Evolutionary conservation across 495 filamentous ascomycete genomes (phyloP), one percentile per base, ranked within the genome.

Genomic region (Penicillium canescens): DNA sequence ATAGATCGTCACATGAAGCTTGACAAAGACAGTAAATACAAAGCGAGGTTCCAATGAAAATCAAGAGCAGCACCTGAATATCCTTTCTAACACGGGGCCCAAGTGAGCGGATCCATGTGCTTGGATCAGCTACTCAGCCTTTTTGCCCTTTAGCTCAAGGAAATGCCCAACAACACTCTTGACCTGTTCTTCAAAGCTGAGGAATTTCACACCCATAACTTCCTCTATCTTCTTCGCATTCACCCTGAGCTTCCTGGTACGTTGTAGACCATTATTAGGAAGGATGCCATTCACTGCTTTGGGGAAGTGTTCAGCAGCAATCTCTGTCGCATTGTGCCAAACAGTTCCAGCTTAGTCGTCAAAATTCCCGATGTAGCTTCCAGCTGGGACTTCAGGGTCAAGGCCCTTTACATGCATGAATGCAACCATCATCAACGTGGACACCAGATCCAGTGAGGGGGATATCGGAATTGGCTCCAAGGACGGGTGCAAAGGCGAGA

Each of bases 391-490:
- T 4, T 14, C 34, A 6, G 42, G 42, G 14, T 45, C 42, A 33
- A 45, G 42, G 34, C 23, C 42, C 42, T 45, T 45, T 26, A 45
- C 26, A 31, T 45, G 42, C 42, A 45, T 45, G 42, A 45, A 45
- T 28, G 42, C 42, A 13, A 45, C 11, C 11, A 45, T 45, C 26
- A 14, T 45, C 26, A n/a, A 45, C 14, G 6, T 45, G 42, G 31
- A 45, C 21, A 34, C 21, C 2, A n/a, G 10, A 26, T 4, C 42
- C 24, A 3, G 8, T 0, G 18, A 45, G n/a, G 9, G 42, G 42
- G 26, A 0, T 45, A 9, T 28, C 42, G 24, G 42, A 45, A 13
- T 45, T 45, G 7, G 12, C 12, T 45, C 42, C 42, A 18, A 45
- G 42, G 31, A 45, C 26, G 5, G 42, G 42, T 12, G 18, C 21